phyloP scores from a whole-genome alignment of 805 yeast species.

The Komagataella pastoris region DNA sequence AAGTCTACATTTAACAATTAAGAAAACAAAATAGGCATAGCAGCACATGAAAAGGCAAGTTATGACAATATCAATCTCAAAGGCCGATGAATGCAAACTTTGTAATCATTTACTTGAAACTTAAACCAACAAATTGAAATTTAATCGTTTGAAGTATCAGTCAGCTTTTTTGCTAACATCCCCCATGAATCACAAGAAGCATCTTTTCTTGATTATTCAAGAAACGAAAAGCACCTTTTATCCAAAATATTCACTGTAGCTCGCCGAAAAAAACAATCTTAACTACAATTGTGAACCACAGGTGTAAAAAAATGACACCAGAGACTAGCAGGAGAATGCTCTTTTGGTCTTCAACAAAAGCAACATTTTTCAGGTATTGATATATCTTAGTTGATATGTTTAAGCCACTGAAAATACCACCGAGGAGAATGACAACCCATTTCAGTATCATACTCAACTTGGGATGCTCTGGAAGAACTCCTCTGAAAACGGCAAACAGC shows the following conservation, averaged over 20 bases:
- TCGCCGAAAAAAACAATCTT: constrained; percentile 43
- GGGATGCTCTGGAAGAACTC: constrained; percentile 31
- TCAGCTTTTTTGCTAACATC: too few relatives aligned
- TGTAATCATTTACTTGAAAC: too few relatives aligned
- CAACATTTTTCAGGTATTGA: constrained; percentile 21
- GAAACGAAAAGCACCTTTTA: not conserved
- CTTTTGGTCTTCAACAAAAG: constrained; percentile 21
- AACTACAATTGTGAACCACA: constrained; percentile 47
- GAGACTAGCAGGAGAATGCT: constrained; percentile 24
- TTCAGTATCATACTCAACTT: constrained; percentile 35
- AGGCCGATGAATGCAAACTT: too few relatives aligned
- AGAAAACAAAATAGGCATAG: too few relatives aligned
- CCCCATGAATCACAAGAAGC: too few relatives aligned
- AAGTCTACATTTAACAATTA: too few relatives aligned
- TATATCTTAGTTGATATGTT: constrained; percentile 33
- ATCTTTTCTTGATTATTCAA: too few relatives aligned
- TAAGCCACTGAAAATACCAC: constrained; percentile 48
- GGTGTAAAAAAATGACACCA: constrained; percentile 33
- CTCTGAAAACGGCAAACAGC: constrained; percentile 41
- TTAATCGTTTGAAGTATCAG: too few relatives aligned
- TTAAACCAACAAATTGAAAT: too few relatives aligned
- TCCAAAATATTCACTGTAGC: not conserved
- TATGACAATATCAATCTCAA: too few relatives aligned
- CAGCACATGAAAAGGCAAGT: too few relatives aligned
- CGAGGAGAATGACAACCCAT: constrained; percentile 48